Base-by-base conservation (phyloP, 2,329 filamentous ascomycete species). In the Stachybotrys echinatus region DNA sequence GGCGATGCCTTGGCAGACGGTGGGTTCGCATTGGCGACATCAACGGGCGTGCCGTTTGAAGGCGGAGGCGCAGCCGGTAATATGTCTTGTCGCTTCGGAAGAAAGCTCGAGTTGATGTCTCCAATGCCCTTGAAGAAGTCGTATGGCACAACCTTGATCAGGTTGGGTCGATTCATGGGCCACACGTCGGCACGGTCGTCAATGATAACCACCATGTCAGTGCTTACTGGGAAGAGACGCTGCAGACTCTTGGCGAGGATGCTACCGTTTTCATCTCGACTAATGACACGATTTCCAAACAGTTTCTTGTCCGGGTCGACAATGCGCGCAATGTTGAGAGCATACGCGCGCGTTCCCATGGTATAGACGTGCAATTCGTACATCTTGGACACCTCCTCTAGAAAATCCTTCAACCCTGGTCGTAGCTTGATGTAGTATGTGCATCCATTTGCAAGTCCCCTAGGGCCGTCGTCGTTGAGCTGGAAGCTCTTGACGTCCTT, bases 391-490 rank as follows among this genome's bases (percentile, higher is more conserved):
- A 96, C 79, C 48, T 83, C 81, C 51, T 88, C 76, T 45, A 99
- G 76, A 63, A 99, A 99, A 40, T 87, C 81, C 54, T 83, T 76
- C 47, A 97, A 73, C 3, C 92, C 91, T 0, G 94, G 94, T 34
- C 94, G 89, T 72, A 96, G 84, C 74, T 99, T 99, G 74, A 99
- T 95, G 69, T 97, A 99, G 70, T 99, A 99, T 80, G 88, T 96
- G 65, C 87, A 92, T n/a, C 85, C 85, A 45, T 81, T 78, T 17
- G 79, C 74, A 2, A 81, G 73, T 54, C 86, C 86, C 21, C 84
- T 81, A 2, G 86, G 86, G 1, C 85, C 87, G 59, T 96, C 91
- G 55, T 99, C 92, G 42, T 85, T 80, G 39, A 99, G 80, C 72
- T 96, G 89, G 64, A 99, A 99, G 54, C 84, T 83, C 60, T 83